phyloP scores from a whole-genome alignment of 495 filamentous ascomycete species.

The Penicilliopsis zonata region DNA sequence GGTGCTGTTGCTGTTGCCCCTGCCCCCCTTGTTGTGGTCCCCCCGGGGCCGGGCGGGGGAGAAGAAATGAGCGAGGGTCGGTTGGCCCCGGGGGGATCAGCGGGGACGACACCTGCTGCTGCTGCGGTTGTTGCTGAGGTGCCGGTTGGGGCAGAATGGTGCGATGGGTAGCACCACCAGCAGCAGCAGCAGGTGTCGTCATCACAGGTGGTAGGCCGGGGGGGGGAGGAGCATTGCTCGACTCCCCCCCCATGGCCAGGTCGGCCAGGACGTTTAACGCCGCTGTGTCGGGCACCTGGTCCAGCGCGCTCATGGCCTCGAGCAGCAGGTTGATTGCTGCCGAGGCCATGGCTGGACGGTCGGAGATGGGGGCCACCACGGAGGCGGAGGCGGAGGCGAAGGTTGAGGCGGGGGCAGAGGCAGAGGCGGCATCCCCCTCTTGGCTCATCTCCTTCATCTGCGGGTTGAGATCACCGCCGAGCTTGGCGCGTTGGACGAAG shows the following conservation, averaged over 20 bases:
- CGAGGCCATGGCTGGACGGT: too few species aligned
- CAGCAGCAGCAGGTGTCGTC: not conserved
- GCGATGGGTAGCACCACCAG: slow-evolving; percentile 12
- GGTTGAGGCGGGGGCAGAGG: slow-evolving; percentile 8
- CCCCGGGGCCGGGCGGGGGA: slow-evolving; percentile 26
- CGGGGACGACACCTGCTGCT: too few species aligned
- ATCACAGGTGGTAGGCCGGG: slow-evolving; percentile 2
- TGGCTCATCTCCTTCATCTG: slow-evolving; percentile 26
- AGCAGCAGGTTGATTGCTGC: too few species aligned
- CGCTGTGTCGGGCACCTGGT: slow-evolving; percentile 6
- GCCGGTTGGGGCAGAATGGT: slow-evolving; percentile 19
- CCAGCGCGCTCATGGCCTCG: slow-evolving; percentile 4
- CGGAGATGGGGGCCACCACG: too few species aligned
- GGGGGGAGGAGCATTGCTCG: slow-evolving; percentile 11
- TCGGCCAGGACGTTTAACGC: slow-evolving; percentile 25
- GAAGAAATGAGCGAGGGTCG: slow-evolving; percentile 27
- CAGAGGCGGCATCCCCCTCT: slow-evolving; percentile 6
- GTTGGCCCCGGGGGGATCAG: slow-evolving; percentile 18
- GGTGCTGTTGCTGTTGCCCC: slow-evolving; percentile 18
- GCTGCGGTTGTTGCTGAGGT: too few species aligned
- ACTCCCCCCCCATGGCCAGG: slow-evolving; percentile 15
- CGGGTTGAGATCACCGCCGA: slow-evolving; percentile 25
- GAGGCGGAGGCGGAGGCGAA: too few species aligned
- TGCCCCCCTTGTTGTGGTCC: too few species aligned
- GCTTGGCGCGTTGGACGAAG: slow-evolving; percentile 26